Base-by-base conservation (phyloP, 1,139 yeast species). In the Hanseniaspora sp. region DNA sequence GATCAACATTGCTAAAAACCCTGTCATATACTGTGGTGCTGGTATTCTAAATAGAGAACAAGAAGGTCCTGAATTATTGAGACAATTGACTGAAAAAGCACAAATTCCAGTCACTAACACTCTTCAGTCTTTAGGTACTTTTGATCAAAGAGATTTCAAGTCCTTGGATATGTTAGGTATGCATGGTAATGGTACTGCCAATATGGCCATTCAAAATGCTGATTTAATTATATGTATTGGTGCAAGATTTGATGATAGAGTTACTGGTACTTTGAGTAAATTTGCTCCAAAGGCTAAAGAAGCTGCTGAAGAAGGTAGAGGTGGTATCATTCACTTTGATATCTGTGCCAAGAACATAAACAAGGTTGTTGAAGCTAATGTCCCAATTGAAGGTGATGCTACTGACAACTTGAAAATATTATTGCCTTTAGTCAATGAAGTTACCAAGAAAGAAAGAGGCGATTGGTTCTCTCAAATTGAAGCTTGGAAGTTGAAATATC, bases 161-260 rank as follows among this genome's bases (percentile, higher is more conserved):
- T 82, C 96, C 34, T 73, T 92, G 61, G 96, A 90, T 70, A 86
- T 92, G 94, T 78, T 92, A 62, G 98, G 98, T 64, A 92, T 92
- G 98, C 98, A 92, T 71, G 98, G 98, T 60, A 78, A 82, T 58
- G 96, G 92, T 48, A 90, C 90, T 63, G 98, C 98, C 62, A 92
- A 92, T 74, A 70, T 86, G 63, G 95, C 97, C 48, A 83, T 92
- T 63, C 98, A 92, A 73, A 76, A 79, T 57, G 95, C 98, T 44
- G 98, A 92, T 71, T 74, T 92, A 64, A 86, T 92, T 66, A 74
- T 92, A 62, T 97, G 97, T 28, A 76, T 92, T 52, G 98, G 98
- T 67, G 96, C 97, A 45, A 80, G 98, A 69, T 92, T 92, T 65
- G 98, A 92, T 71, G 98, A 92, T 74, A 88, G 98, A 75, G 98